Evolutionary conservation across 306 rosid species (phyloP), one percentile per base, ranked within the genome.

Genomic region (Styphnolobium japonicum): DNA sequence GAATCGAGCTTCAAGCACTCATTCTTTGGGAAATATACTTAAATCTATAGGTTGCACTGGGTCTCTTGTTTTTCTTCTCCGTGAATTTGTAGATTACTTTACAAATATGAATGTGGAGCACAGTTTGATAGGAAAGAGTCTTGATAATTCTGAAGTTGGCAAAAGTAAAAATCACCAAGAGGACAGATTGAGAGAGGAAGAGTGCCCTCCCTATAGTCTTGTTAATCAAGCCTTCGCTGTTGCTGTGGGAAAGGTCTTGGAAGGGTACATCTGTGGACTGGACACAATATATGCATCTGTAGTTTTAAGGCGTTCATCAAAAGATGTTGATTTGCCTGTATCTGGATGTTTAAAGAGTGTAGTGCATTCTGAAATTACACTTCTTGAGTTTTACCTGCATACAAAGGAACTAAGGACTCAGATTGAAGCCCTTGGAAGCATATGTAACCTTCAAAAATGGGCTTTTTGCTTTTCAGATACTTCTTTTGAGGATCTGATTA

Each of bases 151-250:
- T 72, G 63, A 85, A 43, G 58, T 25, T 4, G 64, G 33, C n/a
- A 65, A 43, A 57, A 42, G 62, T 48, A 75, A 83, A 77, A 72
- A 70, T 69, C 79, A 36, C 77, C 78, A 75, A 2, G 86, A 49
- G n/a, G 78, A 25, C 62, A 60, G 82, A 48, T 34, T 16, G 74
- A 53, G 53, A 31, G 82, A 48, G 48, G 80, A 71, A 53, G 75
- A 80, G 4, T 10, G 10, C 42, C 86, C 84, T 65, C 89, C 87
- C 6, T 83, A 63, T 58, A 86, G 87, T 80, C 94, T 95, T 68
- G 97, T 91, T 42, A 95, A 93, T 80, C 99, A 95, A 79, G 99
- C 98, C 34, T 95, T 92, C 52, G 88, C 93, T 29, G 98, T 93
- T 75, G 91, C 97, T 12, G 90, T 93, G 80, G 91, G 93, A 60